Conservation (phyloP, 1,284 basidiomycete genomes). For the Fomitopsis pinicola region DNA sequence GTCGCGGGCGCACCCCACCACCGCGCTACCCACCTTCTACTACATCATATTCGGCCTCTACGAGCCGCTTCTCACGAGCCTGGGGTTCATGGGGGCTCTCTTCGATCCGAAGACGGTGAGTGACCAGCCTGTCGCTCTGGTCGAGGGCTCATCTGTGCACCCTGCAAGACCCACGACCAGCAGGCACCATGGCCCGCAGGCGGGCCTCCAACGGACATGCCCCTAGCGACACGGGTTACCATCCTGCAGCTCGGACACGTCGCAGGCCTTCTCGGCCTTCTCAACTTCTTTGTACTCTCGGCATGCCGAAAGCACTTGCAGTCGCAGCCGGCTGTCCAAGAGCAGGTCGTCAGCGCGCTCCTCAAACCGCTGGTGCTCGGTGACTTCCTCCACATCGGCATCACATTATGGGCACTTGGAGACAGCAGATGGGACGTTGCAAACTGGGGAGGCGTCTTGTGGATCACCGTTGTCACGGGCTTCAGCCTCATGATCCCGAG, state of each 20-base stretch:
- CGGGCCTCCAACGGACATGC: slow-evolving; percentile 45
- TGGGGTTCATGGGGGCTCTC: slow-evolving; percentile 63
- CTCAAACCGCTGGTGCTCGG: slow-evolving; percentile 65
- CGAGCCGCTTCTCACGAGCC: slow-evolving; percentile 62
- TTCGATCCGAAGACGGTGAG: slow-evolving; percentile 61
- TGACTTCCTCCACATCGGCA: slow-evolving; percentile 57
- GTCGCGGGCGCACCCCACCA: slow-evolving; percentile 27
- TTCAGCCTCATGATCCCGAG: slow-evolving; percentile 63
- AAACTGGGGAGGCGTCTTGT: slow-evolving; percentile 64
- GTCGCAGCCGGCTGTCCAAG: slow-evolving; percentile 57
- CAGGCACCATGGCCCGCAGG: slow-evolving; percentile 67
- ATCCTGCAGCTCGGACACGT: slow-evolving; percentile 69
- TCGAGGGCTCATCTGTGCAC: not conserved
- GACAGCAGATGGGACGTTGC: slow-evolving; percentile 56
- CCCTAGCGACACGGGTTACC: slow-evolving; percentile 62
- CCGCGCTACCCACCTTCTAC: slow-evolving; percentile 68
- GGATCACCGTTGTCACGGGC: slow-evolving; percentile 62
- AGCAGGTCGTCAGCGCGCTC: slow-evolving; percentile 59
- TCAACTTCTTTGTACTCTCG: slow-evolving; percentile 64
- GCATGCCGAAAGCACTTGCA: slow-evolving; percentile 56
- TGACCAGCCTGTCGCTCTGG: slow-evolving; percentile 7
- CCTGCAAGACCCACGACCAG: slow-evolving; percentile 55
- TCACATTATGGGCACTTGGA: slow-evolving; percentile 71
- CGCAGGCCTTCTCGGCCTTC: slow-evolving; percentile 63
- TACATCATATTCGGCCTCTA: slow-evolving; percentile 69